Evolutionary conservation across 1,139 yeast genomes (phyloP).

Genomic region (Taphrina communis): DNA sequence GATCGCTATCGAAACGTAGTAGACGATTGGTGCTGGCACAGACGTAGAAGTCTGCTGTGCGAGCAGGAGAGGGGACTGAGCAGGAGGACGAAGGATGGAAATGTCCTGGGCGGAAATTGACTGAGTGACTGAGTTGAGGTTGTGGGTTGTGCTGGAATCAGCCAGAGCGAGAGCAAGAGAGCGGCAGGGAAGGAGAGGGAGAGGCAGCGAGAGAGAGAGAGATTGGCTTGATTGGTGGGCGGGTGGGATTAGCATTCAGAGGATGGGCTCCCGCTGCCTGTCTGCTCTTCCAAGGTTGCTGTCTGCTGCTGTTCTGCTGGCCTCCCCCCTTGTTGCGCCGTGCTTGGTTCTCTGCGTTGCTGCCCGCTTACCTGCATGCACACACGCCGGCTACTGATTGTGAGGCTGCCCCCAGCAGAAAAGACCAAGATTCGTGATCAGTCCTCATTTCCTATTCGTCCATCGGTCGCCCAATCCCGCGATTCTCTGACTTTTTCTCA

Average conservation of each 20-base stretch:
- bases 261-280: too few relatives aligned
- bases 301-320: too few relatives aligned
- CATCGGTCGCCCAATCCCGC: neutral
- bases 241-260: slow-evolving; percentile 18
- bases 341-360: neutral
- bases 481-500: too few relatives aligned
- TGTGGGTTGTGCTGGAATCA: neutral
- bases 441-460: neutral
- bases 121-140: neutral
- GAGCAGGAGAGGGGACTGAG: too few relatives aligned
- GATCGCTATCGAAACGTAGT: too few relatives aligned
- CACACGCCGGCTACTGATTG: neutral
- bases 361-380: neutral
- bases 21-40: too few relatives aligned
- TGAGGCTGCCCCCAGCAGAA: slow-evolving; percentile 1
- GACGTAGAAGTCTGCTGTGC: too few relatives aligned
- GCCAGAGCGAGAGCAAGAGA: too few relatives aligned
- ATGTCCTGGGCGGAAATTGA: too few relatives aligned
- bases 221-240: slow-evolving; percentile 3
- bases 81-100: too few relatives aligned
- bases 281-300: too few relatives aligned
- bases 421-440: neutral
- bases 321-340: too few relatives aligned
- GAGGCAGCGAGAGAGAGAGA: neutral
- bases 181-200: neutral